These are phyloP conservation scores for Selaginella tamariscina DNA, from an alignment of 75 land plant species.

Conservation along the genomic window DNA sequence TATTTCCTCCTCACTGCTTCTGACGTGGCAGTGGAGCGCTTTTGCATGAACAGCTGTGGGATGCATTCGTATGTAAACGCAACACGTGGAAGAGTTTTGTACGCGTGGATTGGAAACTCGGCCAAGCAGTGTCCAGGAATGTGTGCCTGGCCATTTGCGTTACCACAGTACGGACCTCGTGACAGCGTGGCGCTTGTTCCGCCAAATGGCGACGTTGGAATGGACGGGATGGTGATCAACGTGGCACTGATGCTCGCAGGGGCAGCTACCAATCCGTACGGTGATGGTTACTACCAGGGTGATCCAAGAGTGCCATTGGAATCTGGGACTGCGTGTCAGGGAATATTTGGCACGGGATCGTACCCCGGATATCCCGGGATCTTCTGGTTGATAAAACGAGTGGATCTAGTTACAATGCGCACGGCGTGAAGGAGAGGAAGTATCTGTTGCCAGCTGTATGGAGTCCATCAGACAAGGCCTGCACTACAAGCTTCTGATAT, in stretches of 20 bases:
- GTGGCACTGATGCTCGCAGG: slow-evolving; percentile 40
- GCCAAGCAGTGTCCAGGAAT: slow-evolving; percentile 31
- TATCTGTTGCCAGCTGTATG: slow-evolving; percentile 42
- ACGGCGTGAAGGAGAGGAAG: slow-evolving; percentile 31
- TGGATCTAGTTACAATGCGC: slow-evolving; percentile 41
- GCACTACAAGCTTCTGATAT: slow-evolving; percentile 30
- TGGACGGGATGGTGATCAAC: slow-evolving; percentile 26
- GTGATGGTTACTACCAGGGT: slow-evolving; percentile 44
- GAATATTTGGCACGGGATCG: slow-evolving; percentile 35
- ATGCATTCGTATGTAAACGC: neutral
- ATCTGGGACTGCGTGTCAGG: slow-evolving; percentile 35
- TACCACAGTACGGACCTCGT: slow-evolving; percentile 24
- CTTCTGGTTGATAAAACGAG: slow-evolving; percentile 25
- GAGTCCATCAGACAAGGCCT: slow-evolving; percentile 29
- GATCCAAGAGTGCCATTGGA: slow-evolving; percentile 25
- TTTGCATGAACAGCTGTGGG: slow-evolving; percentile 28
- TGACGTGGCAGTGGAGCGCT: slow-evolving; percentile 22
- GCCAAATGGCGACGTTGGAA: slow-evolving; percentile 31
- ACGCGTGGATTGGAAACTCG: slow-evolving; percentile 54
- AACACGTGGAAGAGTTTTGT: slow-evolving; percentile 1
- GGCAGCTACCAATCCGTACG: slow-evolving; percentile 43
- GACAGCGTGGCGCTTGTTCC: slow-evolving; percentile 16
- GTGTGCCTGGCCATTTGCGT: slow-evolving; percentile 40
- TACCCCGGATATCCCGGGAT: slow-evolving; percentile 46
- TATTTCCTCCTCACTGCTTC: slow-evolving; percentile 5